A percentile compares a stretch with the other conserved stretches of the same genome.
Evolutionary conservation across 2,329 filamentous ascomycete species (phyloP).

Genomic region (Neopestalotiopsis sp.): DNA sequence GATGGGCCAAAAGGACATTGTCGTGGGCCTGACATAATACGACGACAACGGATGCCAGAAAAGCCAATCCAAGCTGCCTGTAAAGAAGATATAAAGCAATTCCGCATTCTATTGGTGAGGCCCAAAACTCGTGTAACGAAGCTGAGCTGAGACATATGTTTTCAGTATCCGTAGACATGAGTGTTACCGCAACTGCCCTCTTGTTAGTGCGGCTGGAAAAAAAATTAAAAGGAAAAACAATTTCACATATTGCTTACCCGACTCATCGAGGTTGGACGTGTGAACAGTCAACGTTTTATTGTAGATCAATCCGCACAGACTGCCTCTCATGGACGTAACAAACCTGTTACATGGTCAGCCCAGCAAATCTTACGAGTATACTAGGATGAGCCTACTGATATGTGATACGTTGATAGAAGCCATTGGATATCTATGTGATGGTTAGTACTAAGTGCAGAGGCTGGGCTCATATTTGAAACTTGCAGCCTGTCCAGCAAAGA

Average conservation of each 20-base stretch:
- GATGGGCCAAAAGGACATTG: background rate
- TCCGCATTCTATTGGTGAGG: conserved; percentile 44
- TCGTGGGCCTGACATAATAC: conserved; percentile 32
- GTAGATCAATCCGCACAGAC: background rate
- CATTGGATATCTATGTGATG: background rate
- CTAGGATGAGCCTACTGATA: background rate
- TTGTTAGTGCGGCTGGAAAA: background rate
- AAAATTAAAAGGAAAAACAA: background rate
- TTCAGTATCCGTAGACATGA: conserved; percentile 31
- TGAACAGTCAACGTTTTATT: background rate
- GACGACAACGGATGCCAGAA: conserved; percentile 50
- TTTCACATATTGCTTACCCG: background rate
- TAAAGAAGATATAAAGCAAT: conserved; percentile 54
- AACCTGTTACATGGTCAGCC: background rate
- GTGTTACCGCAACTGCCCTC: background rate
- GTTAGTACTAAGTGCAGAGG: background rate
- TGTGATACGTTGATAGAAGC: background rate
- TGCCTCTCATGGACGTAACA: background rate
- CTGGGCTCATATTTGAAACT: background rate
- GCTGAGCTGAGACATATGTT: conserved; percentile 41
- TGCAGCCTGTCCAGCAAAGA: background rate
- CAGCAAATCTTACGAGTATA: too few relatives aligned
- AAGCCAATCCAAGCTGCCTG: conserved; percentile 51
- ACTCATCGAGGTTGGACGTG: background rate
- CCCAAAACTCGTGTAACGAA: conserved; percentile 48